Base-by-base conservation (phyloP, 1,284 basidiomycete genomes). In the Exobasidium rhododendri region DNA sequence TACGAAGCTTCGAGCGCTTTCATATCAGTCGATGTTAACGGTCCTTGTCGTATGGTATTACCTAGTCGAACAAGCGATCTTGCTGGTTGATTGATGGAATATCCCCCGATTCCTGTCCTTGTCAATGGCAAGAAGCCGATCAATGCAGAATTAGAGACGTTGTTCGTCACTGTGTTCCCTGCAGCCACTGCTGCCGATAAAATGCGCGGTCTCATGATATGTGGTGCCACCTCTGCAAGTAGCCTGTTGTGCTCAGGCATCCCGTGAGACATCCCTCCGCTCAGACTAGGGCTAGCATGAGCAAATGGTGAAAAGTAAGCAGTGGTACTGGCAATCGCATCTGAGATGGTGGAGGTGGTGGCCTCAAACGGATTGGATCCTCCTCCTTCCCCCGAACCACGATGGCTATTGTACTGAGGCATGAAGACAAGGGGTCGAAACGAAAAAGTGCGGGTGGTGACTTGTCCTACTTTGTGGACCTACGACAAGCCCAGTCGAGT, bases 161-260 rank as follows among this genome's bases (percentile, higher is more conserved):
- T 29, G 7, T 28, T 26, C 2, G 56, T 49, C 31, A 51, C 63
- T 4, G 53, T 26, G 20, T 46, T 43, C 22, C 56, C 58, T 24
- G 64, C 43, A 17, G 70, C 69, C 51, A 69, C 62, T 29, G 77
- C 70, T 28, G 76, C 76, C 20, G 70, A 66, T 57, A 79, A 68
- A 66, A 78, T 78, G 20, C 75, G 59, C 14, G 72, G 75, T 2
- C 70, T 71, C 71, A 79, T 72, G 52, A 79, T 69, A 44, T 79
- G 75, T 22, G 77, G 77, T 20, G 77, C 77, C n/a, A 78, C 70
- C 40, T 78, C 77, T 22, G 70, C 65, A n/a, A 79, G 71, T 28
- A 78, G 64, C 14, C 76, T 31, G 22, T 45, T 58, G 24, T 45
- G 43, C 28, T 58, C 56, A 5, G 40, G 40, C 56, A 58, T 45